phyloP scores from a whole-genome alignment of 306 rosid species.

The Fragaria ananassa region DNA sequence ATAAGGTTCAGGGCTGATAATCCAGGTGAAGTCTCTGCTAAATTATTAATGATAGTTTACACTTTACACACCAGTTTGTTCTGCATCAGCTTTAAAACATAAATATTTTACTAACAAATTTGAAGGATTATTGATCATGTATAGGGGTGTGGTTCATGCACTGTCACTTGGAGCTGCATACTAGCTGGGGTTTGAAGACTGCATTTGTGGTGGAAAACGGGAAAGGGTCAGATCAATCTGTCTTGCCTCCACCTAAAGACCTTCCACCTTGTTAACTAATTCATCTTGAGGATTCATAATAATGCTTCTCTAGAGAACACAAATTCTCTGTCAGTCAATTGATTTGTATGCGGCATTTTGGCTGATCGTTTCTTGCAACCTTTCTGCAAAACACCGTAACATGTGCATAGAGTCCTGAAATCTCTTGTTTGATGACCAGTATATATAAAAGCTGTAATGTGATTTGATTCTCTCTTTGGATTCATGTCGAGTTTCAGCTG shows the following conservation, averaged over 20 bases:
- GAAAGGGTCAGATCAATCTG: constrained; percentile 17
- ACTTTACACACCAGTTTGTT: too few species aligned
- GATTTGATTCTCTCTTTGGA: not conserved
- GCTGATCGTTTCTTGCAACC: not conserved
- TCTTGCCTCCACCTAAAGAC: constrained; percentile 36
- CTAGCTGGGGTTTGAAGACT: constrained; percentile 40
- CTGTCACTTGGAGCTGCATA: constrained; percentile 46
- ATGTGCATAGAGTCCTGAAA: not conserved
- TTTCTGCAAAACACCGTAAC: not conserved
- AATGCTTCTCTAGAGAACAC: not conserved
- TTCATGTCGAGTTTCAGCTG: not conserved
- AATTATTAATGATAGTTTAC: too few species aligned
- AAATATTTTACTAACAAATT: too few species aligned
- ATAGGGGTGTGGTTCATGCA: constrained; percentile 43
- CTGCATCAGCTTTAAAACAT: too few species aligned
- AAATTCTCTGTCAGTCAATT: not conserved
- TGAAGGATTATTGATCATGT: not conserved
- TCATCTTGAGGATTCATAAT: not conserved
- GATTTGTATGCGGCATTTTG: constrained; percentile 5
- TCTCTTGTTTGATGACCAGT: not conserved
- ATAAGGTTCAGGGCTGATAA: constrained; percentile 38
- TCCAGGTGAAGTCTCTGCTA: constrained; percentile 19
- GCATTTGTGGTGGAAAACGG: constrained; percentile 39
- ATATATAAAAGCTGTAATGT: not conserved
- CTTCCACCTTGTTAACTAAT: constrained; percentile 36